Conservation (phyloP, 345 rosid genomes). For the Excoecaria cochinchinensis region DNA sequence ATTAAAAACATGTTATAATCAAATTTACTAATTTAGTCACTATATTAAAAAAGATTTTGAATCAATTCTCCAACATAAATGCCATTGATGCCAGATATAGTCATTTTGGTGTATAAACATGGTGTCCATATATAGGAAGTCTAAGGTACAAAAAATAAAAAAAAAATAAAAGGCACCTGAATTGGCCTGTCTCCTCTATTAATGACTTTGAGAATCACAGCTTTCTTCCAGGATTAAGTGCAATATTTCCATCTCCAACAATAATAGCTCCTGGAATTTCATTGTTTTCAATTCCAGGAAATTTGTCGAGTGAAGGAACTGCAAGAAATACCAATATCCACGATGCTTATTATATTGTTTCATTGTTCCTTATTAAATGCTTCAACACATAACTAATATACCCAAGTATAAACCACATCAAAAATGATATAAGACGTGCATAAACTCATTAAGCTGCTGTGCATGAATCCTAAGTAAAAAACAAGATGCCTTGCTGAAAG, state of each 20-base stretch:
- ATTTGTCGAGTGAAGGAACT: slow-evolving; percentile 81
- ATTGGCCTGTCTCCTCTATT: slow-evolving; percentile 96
- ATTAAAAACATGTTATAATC: too few relatives aligned
- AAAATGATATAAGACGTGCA: not conserved
- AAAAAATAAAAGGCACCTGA: slow-evolving; percentile 52
- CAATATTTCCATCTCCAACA: slow-evolving; percentile 47
- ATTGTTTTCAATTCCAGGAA: slow-evolving; percentile 41
- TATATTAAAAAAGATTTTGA: too few relatives aligned
- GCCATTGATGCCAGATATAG: not conserved
- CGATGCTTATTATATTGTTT: slow-evolving; percentile 1
- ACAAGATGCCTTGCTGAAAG: not conserved
- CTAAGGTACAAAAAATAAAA: not conserved
- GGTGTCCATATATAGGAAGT: not conserved
- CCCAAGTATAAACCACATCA: not conserved
- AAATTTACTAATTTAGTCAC: too few relatives aligned
- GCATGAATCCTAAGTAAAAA: not conserved
- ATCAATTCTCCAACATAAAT: too few relatives aligned
- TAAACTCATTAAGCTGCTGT: not conserved
- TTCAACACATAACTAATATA: not conserved
- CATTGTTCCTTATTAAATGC: not conserved
- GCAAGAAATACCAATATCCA: slow-evolving; percentile 27
- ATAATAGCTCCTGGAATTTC: slow-evolving; percentile 58
- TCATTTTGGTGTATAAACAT: not conserved
- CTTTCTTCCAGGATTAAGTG: slow-evolving; percentile 69
- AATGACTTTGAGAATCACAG: slow-evolving; percentile 58